These are phyloP conservation scores for Ophiostoma pallidulum DNA, from an alignment of 2,329 filamentous ascomycete genomes.

Conservation along the genomic window DNA sequence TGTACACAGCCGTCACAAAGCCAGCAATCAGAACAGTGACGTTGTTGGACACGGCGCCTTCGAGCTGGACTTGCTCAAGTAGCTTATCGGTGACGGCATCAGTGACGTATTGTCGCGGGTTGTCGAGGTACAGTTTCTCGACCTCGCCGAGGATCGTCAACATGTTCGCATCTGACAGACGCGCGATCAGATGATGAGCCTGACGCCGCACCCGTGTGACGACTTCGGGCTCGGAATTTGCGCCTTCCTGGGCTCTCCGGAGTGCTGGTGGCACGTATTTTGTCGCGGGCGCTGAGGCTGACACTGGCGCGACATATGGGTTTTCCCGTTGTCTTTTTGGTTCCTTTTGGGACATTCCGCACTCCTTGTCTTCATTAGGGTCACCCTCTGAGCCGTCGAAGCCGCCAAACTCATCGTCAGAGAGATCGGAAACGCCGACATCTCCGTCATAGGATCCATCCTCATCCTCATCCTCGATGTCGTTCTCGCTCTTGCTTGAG, in stretches of 20 bases:
- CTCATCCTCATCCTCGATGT: not conserved
- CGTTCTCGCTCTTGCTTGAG: slow-evolving; percentile 22
- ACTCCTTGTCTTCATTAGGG: not conserved
- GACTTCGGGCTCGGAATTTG: slow-evolving; percentile 45
- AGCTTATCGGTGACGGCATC: slow-evolving; percentile 69
- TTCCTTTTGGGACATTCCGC: slow-evolving; percentile 17
- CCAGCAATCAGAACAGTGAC: slow-evolving; percentile 86
- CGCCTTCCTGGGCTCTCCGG: slow-evolving; percentile 38
- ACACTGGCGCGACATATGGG: slow-evolving; percentile 70
- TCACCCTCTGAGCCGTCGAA: slow-evolving; percentile 20
- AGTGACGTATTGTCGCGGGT: slow-evolving; percentile 83
- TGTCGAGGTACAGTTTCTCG: slow-evolving; percentile 71
- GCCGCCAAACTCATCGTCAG: slow-evolving; percentile 1
- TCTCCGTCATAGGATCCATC: slow-evolving; percentile 21
- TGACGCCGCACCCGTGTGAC: slow-evolving; percentile 69
- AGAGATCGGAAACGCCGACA: slow-evolving; percentile 19
- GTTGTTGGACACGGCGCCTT: slow-evolving; percentile 70
- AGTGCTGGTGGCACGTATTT: slow-evolving; percentile 91
- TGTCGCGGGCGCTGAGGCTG: slow-evolving; percentile 30
- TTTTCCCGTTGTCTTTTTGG: slow-evolving; percentile 51
- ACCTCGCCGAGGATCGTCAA: slow-evolving; percentile 74
- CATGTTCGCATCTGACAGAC: slow-evolving; percentile 84
- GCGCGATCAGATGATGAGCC: slow-evolving; percentile 81
- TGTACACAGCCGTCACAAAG: slow-evolving; percentile 82
- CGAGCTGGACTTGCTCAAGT: slow-evolving; percentile 69